Evolutionary conservation across 2,329 filamentous ascomycete genomes (phyloP), one percentile per base, ranked within the genome.

Genomic region (Botryotinia narcissicola): DNA sequence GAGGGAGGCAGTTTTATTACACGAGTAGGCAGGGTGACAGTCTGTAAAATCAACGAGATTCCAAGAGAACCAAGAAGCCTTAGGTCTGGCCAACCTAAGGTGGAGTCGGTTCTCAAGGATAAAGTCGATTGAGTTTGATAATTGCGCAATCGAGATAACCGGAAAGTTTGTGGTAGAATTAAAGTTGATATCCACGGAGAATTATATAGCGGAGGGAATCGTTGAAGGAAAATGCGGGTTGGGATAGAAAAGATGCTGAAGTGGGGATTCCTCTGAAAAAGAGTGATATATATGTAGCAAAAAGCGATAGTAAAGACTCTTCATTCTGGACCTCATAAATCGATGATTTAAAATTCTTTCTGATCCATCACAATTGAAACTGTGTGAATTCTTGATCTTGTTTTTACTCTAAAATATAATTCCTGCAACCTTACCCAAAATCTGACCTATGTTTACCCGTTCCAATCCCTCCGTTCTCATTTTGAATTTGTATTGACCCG

Each of bases 61-160:
- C 25, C 16, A 18, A 54, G 8, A 54, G 46, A 68, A 25, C 29
- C 35, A 54, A 29, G 25, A 68, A 54, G 8, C 64, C 12, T 68
- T 54, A 68, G 35, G 46, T 68, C 64, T 68, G 64, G 64, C 64
- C 35, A 68, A 29, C 46, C 25, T 54, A 68, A 54, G 44, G 64
- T 54, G 44, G 25, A 54, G 16, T 42, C 35, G 37, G 46, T 46
- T 29, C 35, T 40, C 0, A 54, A 54, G 46, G 35, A 57, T 57
- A 0, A 10, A 29, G 51, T 29, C 35, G 18, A 18, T 54, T 25
- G 32, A 25, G 51, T 40, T 67, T 10, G 22, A 40, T 6, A 7
- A 22, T n/a, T n/a, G 6, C 48, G 48, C 48, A n/a, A 54, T 42
- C 9, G n/a, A 35, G 35, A 40, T 42, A n/a, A 2, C 1, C 25